These are phyloP conservation scores for Calocybe gambosa DNA, from an alignment of 1,284 basidiomycete genomes.

Conservation along the genomic window DNA sequence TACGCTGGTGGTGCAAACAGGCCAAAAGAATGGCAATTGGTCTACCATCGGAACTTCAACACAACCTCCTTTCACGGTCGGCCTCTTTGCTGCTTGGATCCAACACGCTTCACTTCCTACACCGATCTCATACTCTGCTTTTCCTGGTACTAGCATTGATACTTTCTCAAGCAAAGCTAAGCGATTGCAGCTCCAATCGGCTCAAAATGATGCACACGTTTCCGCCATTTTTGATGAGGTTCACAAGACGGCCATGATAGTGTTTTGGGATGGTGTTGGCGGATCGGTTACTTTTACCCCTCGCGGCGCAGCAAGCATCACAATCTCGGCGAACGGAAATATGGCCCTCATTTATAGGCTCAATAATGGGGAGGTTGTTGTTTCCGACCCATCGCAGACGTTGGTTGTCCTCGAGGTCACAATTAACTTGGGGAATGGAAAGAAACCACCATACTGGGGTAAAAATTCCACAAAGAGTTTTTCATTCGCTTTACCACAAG, in stretches of 20 bases:
- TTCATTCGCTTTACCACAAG: constrained; percentile 22
- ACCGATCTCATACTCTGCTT: constrained; percentile 46
- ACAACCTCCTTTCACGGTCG: constrained; percentile 42
- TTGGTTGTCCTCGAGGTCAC: constrained; percentile 21
- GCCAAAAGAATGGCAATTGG: constrained; percentile 52
- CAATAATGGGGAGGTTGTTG: constrained; percentile 36
- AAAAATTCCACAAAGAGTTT: constrained; percentile 20
- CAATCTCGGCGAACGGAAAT: constrained; percentile 35
- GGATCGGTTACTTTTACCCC: constrained; percentile 26
- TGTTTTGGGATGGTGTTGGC: constrained; percentile 38
- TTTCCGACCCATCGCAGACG: constrained; percentile 50
- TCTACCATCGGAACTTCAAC: constrained; percentile 53
- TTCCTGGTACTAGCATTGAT: constrained; percentile 38
- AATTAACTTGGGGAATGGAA: constrained; percentile 12
- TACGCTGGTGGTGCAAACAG: constrained; percentile 39
- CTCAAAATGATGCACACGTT: constrained; percentile 37
- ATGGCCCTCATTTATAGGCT: constrained; percentile 39
- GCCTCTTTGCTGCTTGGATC: constrained; percentile 59
- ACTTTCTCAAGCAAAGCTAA: constrained; percentile 26
- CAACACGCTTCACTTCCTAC: constrained; percentile 31
- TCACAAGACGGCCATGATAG: constrained; percentile 32
- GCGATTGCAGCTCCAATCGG: constrained; percentile 24
- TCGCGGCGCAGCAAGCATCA: constrained; percentile 24
- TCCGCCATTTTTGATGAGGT: constrained; percentile 37
- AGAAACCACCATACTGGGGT: neutral